Evolutionary conservation across 2,329 filamentous ascomycete genomes (phyloP).

Genomic region (Rhynchosporium secalis): DNA sequence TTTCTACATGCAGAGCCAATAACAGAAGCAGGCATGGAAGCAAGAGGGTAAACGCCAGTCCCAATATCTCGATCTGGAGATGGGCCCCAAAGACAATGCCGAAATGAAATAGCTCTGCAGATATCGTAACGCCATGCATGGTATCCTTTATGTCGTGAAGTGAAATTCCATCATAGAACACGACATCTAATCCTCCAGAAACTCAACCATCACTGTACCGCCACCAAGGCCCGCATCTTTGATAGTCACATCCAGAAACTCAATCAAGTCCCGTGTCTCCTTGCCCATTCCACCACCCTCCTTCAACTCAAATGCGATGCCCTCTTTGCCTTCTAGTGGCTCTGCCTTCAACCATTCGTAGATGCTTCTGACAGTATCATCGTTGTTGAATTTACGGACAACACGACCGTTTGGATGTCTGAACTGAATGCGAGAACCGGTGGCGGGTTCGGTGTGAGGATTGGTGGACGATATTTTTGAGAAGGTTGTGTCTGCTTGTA

Average conservation of each 20-base stretch:
- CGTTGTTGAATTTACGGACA: conserved; percentile 78
- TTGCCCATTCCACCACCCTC: conserved; percentile 64
- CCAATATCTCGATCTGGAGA: conserved; percentile 14
- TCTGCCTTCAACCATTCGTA: conserved; percentile 97
- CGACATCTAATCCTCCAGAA: conserved; percentile 54
- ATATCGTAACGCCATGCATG: conserved; percentile 18
- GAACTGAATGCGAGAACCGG: conserved; percentile 83
- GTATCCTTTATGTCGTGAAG: conserved; percentile 7
- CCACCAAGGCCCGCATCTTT: conserved; percentile 84
- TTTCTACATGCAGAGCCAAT: conserved; percentile 11
- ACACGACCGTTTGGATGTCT: conserved; percentile 80
- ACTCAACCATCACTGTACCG: conserved; percentile 94
- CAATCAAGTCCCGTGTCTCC: conserved; percentile 65
- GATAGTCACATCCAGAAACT: conserved; percentile 71
- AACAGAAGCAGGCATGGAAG: conserved; percentile 10
- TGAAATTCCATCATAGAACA: neutral
- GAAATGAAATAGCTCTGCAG: conserved; percentile 16
- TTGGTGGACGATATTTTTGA: conserved; percentile 67
- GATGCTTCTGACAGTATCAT: conserved; percentile 76
- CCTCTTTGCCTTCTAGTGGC: conserved; percentile 77
- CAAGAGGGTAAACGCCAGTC: conserved; percentile 13
- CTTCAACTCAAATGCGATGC: conserved; percentile 82
- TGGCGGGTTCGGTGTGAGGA: conserved; percentile 76
- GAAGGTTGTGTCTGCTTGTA: conserved; percentile 54
- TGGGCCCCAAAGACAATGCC: conserved; percentile 8